These are phyloP conservation scores for Debaryomyces castellii DNA, from an alignment of 805 yeast species.

Conservation along the genomic window DNA sequence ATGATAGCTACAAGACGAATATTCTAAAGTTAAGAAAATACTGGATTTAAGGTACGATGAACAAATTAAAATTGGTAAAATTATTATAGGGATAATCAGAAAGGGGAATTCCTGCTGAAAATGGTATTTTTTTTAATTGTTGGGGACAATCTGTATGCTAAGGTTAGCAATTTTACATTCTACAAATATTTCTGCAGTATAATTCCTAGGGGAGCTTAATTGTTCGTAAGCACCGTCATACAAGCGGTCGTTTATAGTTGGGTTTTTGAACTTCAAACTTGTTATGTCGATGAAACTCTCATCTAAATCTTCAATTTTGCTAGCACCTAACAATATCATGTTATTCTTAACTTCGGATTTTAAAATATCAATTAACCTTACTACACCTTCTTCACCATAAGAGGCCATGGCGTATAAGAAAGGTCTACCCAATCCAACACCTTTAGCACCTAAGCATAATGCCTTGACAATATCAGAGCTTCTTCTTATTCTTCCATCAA, in stretches of 20 bases:
- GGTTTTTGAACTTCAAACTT: conserved; percentile 14
- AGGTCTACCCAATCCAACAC: conserved; percentile 71
- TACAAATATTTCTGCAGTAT: too few species aligned
- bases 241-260: conserved; percentile 8
- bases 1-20: too few species aligned
- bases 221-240: conserved; percentile 13
- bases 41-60: too few species aligned
- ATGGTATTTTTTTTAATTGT: too few species aligned
- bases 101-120: too few species aligned
- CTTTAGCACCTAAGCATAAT: conserved; percentile 65
- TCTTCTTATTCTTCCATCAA: conserved; percentile 71
- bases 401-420: conserved; percentile 64
- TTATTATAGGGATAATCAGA: too few species aligned
- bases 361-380: conserved; percentile 57
- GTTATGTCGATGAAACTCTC: conserved; percentile 33
- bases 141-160: too few species aligned
- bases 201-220: conserved; percentile 4
- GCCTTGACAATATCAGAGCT: conserved; percentile 70
- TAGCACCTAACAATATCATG: conserved; percentile 79
- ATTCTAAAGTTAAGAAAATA: too few species aligned
- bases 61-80: too few species aligned
- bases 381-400: conserved; percentile 66
- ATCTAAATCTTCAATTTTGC: conserved; percentile 49
- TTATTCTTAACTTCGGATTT: conserved; percentile 72
- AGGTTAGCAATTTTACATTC: too few species aligned